Evolutionary conservation across 768 basidiomycete species (phyloP).

Genomic region (Boletus rubescentipes): DNA sequence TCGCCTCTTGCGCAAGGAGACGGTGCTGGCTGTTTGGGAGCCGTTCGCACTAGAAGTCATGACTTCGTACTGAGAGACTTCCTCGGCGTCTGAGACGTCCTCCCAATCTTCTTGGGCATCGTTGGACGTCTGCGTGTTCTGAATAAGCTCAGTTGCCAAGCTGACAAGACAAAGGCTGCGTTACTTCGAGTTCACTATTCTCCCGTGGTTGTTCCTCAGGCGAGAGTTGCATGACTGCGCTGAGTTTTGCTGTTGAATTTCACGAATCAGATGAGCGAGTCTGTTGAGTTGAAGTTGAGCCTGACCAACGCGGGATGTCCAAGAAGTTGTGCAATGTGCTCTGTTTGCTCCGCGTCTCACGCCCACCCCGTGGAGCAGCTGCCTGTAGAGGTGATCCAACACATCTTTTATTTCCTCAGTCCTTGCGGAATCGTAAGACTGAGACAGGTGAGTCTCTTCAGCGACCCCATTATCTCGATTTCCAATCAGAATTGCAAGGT

Average conservation of each 20-base stretch:
- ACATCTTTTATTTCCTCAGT: background rate
- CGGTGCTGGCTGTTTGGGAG: slow-evolving; percentile 12
- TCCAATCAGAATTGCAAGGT: background rate
- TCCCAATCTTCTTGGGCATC: slow-evolving; percentile 33
- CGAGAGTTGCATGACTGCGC: slow-evolving; percentile 14
- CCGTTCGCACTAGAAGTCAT: slow-evolving; percentile 2
- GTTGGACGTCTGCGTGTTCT: background rate
- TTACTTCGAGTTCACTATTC: slow-evolving; percentile 10
- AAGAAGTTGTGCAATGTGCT: background rate
- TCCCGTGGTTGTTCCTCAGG: background rate
- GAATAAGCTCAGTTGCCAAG: background rate
- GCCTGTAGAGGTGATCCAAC: background rate
- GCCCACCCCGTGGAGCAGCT: slow-evolving; percentile 13
- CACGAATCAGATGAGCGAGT: background rate
- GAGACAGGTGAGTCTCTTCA: background rate
- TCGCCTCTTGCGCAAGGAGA: slow-evolving; percentile 31
- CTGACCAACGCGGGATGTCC: background rate
- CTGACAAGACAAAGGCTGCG: background rate
- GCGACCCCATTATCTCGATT: background rate
- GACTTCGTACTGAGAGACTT: slow-evolving; percentile 8
- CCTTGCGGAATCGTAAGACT: background rate
- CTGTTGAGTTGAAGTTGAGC: background rate
- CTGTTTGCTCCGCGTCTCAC: background rate
- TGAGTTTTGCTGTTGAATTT: background rate
- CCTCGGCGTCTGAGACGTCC: slow-evolving; percentile 28